Evolutionary conservation across 768 basidiomycete genomes (phyloP).

Genomic region (Botryobasidium botryosum): DNA sequence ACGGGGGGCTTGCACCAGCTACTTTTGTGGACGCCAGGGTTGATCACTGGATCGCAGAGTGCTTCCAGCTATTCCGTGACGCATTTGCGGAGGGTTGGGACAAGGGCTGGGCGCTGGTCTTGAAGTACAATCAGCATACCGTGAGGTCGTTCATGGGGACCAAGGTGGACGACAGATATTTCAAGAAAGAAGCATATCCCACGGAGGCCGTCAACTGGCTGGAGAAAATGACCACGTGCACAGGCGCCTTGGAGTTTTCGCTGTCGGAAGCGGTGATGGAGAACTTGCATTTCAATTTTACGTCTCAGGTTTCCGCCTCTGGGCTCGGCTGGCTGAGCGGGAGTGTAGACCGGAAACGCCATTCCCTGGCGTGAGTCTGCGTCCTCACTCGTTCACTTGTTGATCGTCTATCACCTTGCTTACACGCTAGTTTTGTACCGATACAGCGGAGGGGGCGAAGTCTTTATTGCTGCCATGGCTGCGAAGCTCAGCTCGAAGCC

Average conservation of each 20-base stretch:
- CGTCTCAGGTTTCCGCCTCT: too few species aligned
- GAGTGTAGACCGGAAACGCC: too few species aligned
- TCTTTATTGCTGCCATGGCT: neutral
- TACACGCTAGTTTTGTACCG: too few species aligned
- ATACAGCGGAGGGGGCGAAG: too few species aligned
- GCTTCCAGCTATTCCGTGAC: neutral
- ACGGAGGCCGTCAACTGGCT: neutral
- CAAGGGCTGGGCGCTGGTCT: neutral
- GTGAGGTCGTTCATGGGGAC: neutral
- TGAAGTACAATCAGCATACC: conserved; percentile 1
- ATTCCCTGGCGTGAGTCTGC: too few species aligned
- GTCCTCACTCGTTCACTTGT: too few species aligned
- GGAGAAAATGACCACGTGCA: conserved; percentile 4
- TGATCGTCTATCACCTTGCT: too few species aligned
- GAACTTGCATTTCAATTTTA: too few species aligned
- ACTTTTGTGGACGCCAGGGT: neutral
- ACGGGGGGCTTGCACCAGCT: neutral
- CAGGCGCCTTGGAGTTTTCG: conserved; percentile 1
- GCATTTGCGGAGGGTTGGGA: conserved; percentile 1
- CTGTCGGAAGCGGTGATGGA: conserved; percentile 4
- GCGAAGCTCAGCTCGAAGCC: neutral
- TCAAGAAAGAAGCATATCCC: neutral
- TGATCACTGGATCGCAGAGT: neutral
- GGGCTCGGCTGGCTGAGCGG: too few species aligned
- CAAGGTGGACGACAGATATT: too few species aligned